Conservation (phyloP, 1,284 basidiomycete genomes). For the Quambalaria eucalypti region DNA sequence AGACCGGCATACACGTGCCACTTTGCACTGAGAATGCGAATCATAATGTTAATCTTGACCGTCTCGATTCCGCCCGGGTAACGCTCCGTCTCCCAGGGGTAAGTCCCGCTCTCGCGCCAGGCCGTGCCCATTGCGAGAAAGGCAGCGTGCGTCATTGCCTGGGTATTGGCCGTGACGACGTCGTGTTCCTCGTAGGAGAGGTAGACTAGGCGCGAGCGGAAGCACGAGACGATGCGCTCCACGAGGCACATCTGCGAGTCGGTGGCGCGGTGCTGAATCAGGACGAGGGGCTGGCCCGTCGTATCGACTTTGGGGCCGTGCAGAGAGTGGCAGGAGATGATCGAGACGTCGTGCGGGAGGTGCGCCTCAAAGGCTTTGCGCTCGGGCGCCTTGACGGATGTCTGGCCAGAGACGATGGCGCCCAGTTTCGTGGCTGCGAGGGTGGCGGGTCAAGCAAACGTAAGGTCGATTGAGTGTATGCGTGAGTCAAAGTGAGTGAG, state of each 20-base stretch:
- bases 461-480: neutral
- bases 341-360: conserved; percentile 74
- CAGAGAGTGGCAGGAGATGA: conserved; percentile 86
- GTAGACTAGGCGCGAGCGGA: conserved; percentile 76
- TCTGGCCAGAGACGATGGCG: conserved; percentile 88
- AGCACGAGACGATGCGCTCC: conserved; percentile 71
- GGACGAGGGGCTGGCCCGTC: conserved; percentile 80
- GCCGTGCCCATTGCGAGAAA: conserved; percentile 98
- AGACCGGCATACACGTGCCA: conserved; percentile 99
- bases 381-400: conserved; percentile 93
- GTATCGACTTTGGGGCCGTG: conserved; percentile 88
- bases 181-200: conserved; percentile 94
- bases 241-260: conserved; percentile 67
- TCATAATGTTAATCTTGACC: conserved; percentile 88
- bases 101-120: conserved; percentile 68
- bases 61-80: conserved; percentile 98
- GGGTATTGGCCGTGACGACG: conserved; percentile 89
- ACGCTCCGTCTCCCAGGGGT: conserved; percentile 86
- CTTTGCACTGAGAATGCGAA: conserved; percentile 86
- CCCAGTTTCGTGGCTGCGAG: conserved; percentile 86
- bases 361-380: conserved; percentile 78
- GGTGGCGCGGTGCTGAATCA: conserved; percentile 78
- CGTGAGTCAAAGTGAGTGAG: neutral
- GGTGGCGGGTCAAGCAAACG: neutral
- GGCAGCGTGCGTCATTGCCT: conserved; percentile 94